phyloP scores from a whole-genome alignment of 2,329 filamentous ascomycete genomes.

The Pseudogymnoascus sp. region DNA sequence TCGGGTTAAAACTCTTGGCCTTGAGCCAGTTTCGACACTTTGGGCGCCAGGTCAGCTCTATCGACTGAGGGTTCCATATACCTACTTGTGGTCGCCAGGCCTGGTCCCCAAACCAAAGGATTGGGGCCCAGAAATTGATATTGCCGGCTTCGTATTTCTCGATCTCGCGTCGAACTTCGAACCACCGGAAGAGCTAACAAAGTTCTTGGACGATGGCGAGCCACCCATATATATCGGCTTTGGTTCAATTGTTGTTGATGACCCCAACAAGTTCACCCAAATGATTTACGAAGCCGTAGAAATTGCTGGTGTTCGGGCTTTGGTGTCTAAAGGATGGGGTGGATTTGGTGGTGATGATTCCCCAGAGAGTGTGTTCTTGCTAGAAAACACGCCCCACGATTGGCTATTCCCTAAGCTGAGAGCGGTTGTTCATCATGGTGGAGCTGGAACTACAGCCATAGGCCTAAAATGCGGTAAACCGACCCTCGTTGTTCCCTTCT shows the following conservation, averaged over 20 bases:
- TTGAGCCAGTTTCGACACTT: constrained; percentile 64
- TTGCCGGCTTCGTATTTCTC: constrained; percentile 68
- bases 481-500: constrained; percentile 68
- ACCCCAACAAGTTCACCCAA: constrained; percentile 56
- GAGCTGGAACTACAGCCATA: constrained; percentile 65
- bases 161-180: constrained; percentile 53
- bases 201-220: constrained; percentile 46
- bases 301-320: constrained; percentile 54
- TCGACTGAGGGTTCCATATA: constrained; percentile 61
- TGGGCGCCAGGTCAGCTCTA: constrained; percentile 67
- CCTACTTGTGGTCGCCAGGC: constrained; percentile 59
- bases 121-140: constrained; percentile 59
- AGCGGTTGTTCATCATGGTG: constrained; percentile 62
- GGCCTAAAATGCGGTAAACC: constrained; percentile 61
- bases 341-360: constrained; percentile 51
- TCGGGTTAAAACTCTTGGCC: constrained; percentile 52
- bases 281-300: constrained; percentile 63
- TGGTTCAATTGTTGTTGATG: constrained; percentile 64
- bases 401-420: constrained; percentile 61
- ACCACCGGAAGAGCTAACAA: constrained; percentile 44
- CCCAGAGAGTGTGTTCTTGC: constrained; percentile 57
- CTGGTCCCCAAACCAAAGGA: constrained; percentile 56
- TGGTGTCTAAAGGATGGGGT: constrained; percentile 67
- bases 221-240: constrained; percentile 64
- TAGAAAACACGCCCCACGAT: constrained; percentile 65